Base-by-base conservation (phyloP, 345 rosid genomes). In the Gossypium anomalum region DNA sequence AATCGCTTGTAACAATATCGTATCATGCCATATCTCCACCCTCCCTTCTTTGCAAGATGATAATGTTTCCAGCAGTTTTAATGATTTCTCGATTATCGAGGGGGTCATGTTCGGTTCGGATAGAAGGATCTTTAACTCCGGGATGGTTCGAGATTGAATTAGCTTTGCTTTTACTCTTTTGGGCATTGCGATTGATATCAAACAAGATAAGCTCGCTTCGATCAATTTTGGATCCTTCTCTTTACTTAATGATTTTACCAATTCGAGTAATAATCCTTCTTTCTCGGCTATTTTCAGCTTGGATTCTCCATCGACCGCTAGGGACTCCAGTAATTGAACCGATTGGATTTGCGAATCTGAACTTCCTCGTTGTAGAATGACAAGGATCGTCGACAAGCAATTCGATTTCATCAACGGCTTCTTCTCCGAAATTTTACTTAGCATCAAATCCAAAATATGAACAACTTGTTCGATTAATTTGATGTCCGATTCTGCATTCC, bases 21-120 rank as follows among this genome's bases (percentile, higher is more conserved):
- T 44, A 67, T 84, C 89, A 0, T 77, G 65, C 47, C 86, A 80
- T 2, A 93, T 79, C 83, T 86, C 91, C 34, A 41, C 73, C 75
- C 92, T 81, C 12, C 94, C 99, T 85, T 91, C 97, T 56, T 81
- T 84, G 78, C 84, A 83, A 1, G 91, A 85, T 20, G 91, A 80
- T 53, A 87, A 29, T 23, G 72, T 80, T 75, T 90, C 98, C 22
- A 93, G 66, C 74, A 93, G 83, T 74, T 85, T 87, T 86, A 95
- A 64, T 6, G 88, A 87, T 78, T 91, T 95, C 80, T 93, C 99
- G 19, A 85, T 83, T 60, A 72, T 75, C 15, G 89, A 68, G 57
- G 62, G 82, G 57, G 59, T 77, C 41, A 58, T 23, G 59, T 70
- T 74, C 3, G 90, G 58, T 17, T 77, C 80, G n/a, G 82, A 75